Evolutionary conservation across 1,284 basidiomycete genomes (phyloP).

Genomic region (Trichosporon inkin): DNA sequence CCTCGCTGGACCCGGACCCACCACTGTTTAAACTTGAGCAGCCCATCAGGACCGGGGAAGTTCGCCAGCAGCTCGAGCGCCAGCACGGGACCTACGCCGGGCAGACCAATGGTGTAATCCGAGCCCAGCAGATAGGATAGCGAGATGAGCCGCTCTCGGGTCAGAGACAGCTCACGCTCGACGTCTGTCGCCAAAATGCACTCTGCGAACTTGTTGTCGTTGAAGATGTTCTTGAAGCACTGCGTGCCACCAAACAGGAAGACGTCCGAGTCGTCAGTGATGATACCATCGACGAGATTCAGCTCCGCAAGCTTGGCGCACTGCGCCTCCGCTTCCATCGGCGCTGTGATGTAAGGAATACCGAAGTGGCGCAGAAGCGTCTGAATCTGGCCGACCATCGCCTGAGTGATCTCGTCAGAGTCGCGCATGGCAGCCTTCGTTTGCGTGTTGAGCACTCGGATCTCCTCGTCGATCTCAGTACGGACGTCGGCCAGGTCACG

Average conservation of each 20-base stretch:
- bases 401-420: slow-evolving; percentile 89
- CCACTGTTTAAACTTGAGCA: slow-evolving; percentile 87
- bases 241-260: slow-evolving; percentile 93
- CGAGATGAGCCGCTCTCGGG: slow-evolving; percentile 78
- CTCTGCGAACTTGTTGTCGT: slow-evolving; percentile 96
- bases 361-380: slow-evolving; percentile 88
- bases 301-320: slow-evolving; percentile 86
- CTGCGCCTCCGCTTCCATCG: slow-evolving; percentile 99
- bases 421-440: slow-evolving; percentile 84
- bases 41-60: slow-evolving; percentile 77
- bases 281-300: slow-evolving; percentile 89
- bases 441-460: slow-evolving; percentile 72
- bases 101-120: slow-evolving; percentile 95
- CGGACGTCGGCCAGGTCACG: slow-evolving; percentile 73
- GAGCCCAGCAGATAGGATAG: slow-evolving; percentile 92
- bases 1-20: slow-evolving; percentile 93
- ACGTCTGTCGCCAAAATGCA: slow-evolving; percentile 85
- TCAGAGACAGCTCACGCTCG: slow-evolving; percentile 79
- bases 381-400: slow-evolving; percentile 96
- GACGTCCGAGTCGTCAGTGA: slow-evolving; percentile 98
- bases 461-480: slow-evolving; percentile 87
- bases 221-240: slow-evolving; percentile 99
- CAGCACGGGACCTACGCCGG: slow-evolving; percentile 89
- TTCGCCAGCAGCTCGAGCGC: slow-evolving; percentile 92
- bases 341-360: slow-evolving; percentile 96